Evolutionary conservation across 306 rosid genomes (phyloP), one percentile per base, ranked within the genome.

Genomic region (Dryas octopetala): DNA sequence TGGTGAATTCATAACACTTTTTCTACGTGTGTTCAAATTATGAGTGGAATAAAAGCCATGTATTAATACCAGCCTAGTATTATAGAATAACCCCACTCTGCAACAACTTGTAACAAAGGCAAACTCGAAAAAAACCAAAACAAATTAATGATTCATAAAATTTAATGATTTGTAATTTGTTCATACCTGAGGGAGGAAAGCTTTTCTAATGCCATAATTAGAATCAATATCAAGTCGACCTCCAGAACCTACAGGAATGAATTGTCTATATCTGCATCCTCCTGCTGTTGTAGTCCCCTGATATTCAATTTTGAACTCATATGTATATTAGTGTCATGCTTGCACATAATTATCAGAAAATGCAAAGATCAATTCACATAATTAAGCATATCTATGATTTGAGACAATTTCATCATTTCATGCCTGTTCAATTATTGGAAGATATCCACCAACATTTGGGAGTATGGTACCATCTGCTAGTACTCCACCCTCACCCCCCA

Each of bases 401-500:
- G 5, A 4, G 16, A 14, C 19, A 53, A 16, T 53, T 5, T 19
- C 14, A 16, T 7, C 7, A 62, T 26, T 74, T 74, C 80, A 53
- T 66, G 85, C 98, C 90, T 95, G 98, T 74, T 95, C 98, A 47
- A 90, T 90, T 50, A 95, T 79, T 52, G 98, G 90, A 86, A 90
- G 93, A 81, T 88, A 95, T 48, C 98, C 98, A 51, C 98, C 98
- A 68, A 95, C 97, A 84, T 95, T 75, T 19, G 93, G 89, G 15
- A 83, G 89, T 28, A 91, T 86, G 32, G 95, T 86, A 62, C 97
- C 96, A 73, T 95, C 83, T 63, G 87, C 82, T 4, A 81, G 87
- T 16, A 95, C 89, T 51, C 91, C 97, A 72, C 98, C 97, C 48
- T 91, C 98, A 3, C 98, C 98, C 46, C 98, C 98, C 46, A 95